These are phyloP conservation scores for Blepharisma stoltei DNA, from an alignment of 73 alveolate genomes.

Conservation along the genomic window DNA sequence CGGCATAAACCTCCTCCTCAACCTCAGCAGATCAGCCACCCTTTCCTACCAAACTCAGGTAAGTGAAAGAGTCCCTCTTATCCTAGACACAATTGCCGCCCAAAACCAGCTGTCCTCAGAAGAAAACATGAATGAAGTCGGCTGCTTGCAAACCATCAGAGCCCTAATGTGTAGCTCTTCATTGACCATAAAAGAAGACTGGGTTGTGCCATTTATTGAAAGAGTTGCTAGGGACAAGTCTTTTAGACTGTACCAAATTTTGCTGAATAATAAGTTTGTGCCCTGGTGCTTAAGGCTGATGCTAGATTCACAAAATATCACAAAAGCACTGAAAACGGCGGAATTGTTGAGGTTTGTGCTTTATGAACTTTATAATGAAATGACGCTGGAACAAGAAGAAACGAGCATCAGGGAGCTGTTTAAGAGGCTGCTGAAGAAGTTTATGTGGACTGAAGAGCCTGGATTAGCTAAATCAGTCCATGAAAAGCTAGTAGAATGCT, in stretches of 20 bases:
- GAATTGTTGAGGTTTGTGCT: constrained; percentile 13
- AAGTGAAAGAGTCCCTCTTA: constrained; percentile 25
- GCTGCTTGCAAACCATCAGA: constrained; percentile 29
- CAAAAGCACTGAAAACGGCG: neutral
- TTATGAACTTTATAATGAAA: constrained; percentile 16
- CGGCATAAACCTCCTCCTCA: constrained; percentile 10
- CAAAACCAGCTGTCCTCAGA: constrained; percentile 6
- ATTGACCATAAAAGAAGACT: constrained; percentile 1
- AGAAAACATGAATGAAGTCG: constrained; percentile 32
- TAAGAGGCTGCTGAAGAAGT: constrained; percentile 15
- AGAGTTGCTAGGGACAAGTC: constrained; percentile 22
- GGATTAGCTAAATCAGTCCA: neutral
- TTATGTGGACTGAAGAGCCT: constrained; percentile 2
- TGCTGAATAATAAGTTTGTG: constrained; percentile 23
- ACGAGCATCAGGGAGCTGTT: constrained; percentile 19
- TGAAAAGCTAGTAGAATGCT: constrained; percentile 21
- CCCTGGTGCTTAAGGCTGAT: constrained; percentile 27
- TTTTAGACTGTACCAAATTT: neutral
- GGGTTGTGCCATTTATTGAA: constrained; percentile 27
- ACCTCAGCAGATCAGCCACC: constrained; percentile 7
- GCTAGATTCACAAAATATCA: neutral
- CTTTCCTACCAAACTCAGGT: constrained; percentile 10
- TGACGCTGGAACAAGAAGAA: constrained; percentile 24
- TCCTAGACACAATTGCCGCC: constrained; percentile 16
- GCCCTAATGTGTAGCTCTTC: constrained; percentile 30